Conservation (phyloP, 2,329 filamentous ascomycete genomes). For the Elsinoe fawcettii region DNA sequence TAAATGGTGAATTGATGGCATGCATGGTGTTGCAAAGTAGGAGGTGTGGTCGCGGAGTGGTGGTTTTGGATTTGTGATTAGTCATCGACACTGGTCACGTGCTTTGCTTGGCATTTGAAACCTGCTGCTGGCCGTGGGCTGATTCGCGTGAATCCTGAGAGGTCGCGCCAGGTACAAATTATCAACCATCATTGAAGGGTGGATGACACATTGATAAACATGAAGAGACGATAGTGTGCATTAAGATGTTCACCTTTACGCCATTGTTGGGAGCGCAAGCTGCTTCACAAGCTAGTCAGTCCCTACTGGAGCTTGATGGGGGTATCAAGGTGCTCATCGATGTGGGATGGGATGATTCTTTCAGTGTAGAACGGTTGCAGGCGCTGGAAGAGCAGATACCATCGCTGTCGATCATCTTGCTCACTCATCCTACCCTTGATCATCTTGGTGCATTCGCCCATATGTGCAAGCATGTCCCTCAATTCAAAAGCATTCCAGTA, state of each 20-base stretch:
- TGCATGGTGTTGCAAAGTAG: too few species aligned
- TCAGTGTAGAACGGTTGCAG: constrained; percentile 71
- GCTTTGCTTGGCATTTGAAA: not conserved
- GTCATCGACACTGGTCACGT: not conserved
- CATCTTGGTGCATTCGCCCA: constrained; percentile 92
- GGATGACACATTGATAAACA: not conserved
- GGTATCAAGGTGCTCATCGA: constrained; percentile 93
- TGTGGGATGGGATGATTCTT: constrained; percentile 90
- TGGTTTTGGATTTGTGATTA: not conserved
- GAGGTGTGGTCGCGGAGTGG: too few species aligned
- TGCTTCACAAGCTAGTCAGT: constrained; percentile 79
- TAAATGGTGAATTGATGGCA: too few species aligned
- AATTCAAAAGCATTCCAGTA: constrained; percentile 84
- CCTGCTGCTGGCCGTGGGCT: not conserved
- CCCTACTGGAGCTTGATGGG: constrained; percentile 92
- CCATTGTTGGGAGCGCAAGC: constrained; percentile 86
- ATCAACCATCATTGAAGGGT: not conserved
- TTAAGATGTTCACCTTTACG: constrained; percentile 86
- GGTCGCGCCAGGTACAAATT: not conserved
- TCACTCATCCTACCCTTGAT: constrained; percentile 86
- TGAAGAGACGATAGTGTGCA: not conserved
- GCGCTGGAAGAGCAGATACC: constrained; percentile 73
- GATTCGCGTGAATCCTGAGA: not conserved
- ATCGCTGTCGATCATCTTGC: constrained; percentile 77
- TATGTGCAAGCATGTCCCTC: constrained; percentile 91